Evolutionary conservation across 345 rosid genomes (phyloP), one percentile per base, ranked within the genome.

Genomic region (Salix arbutifolia): DNA sequence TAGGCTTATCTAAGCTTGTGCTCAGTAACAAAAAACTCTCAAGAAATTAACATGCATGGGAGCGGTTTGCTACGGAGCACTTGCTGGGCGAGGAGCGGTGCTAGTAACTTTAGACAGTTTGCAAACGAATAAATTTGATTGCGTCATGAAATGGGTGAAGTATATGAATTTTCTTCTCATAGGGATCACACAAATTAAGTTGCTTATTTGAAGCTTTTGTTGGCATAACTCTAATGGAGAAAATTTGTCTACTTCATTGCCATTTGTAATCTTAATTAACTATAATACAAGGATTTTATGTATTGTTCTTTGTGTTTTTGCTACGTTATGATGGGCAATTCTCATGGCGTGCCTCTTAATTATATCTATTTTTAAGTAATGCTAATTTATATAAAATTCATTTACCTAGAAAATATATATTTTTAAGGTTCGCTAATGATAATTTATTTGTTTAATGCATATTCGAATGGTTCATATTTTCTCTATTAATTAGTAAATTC

Each of bases 31-130:
- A 91, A 91, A 85, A 73, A 80, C 82, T 91, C 91, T 85, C 87
- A 72, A 38, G 71, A 76, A 67, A n/a, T n/a, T n/a, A 33, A 30
- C 28, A 26, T 65, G n/a, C 46, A 37, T 52, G 71, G 88, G 90
- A 85, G 80, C 76, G 87, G 85, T 91, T 91, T 91, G 96, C 74
- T 88, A 83, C 78, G 72, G 91, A 90, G 92, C 93, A 91, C 85
- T 80, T 58, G 92, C 86, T 35, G 65, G 69, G 30, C 19, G 81
- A 72, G 79, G 79, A 84, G 83, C 86, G 79, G 23, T 52, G 42
- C 35, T 19, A 42, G 0, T 38, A 67, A 37, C 50, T 56, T n/a
- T n/a, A 56, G 62, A 53, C 58, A 58, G 26, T 26, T 66, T 50
- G 61, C 38, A 85, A 81, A 67, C 77, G 75, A 76, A 53, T 68